Percentiles rank a stretch among this genome's conserved stretches.
Conservation (phyloP, 2,329 filamentous ascomycete genomes). For the Ophiostoma perfectum region DNA sequence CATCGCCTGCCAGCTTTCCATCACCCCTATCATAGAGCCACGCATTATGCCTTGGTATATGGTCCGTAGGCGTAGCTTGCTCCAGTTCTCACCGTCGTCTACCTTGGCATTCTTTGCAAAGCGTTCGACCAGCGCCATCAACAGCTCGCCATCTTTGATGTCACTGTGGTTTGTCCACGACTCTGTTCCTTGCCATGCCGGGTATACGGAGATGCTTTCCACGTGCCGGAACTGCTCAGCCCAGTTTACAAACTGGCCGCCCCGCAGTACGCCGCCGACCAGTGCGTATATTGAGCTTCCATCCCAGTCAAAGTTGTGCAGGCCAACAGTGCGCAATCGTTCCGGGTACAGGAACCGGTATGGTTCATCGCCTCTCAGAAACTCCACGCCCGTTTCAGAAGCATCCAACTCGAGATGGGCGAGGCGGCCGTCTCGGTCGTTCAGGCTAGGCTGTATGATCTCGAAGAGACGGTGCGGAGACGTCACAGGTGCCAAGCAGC, state of each 20-base stretch:
- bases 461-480: not conserved
- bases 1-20: not conserved
- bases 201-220: conserved; percentile 22
- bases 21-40: conserved; percentile 6
- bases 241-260: conserved; percentile 23
- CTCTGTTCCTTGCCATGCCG: conserved; percentile 13
- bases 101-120: not conserved
- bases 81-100: not conserved
- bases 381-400: not conserved
- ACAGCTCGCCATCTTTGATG: not conserved
- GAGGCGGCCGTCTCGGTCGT: conserved; percentile 15
- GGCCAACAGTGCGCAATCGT: conserved; percentile 23
- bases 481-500: conserved; percentile 9
- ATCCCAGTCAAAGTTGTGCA: conserved; percentile 22
- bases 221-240: conserved; percentile 19
- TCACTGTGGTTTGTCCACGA: not conserved
- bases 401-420: conserved; percentile 21
- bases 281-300: conserved; percentile 9
- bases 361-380: conserved; percentile 13
- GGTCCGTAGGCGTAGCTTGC: conserved; percentile 9
- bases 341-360: conserved; percentile 12
- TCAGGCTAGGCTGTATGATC: conserved; percentile 17
- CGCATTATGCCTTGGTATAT: conserved; percentile 22
- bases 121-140: conserved; percentile 19
- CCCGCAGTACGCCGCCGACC: not conserved